phyloP scores from a whole-genome alignment of 331 rosid species.

The Phaseolus coccineus region DNA sequence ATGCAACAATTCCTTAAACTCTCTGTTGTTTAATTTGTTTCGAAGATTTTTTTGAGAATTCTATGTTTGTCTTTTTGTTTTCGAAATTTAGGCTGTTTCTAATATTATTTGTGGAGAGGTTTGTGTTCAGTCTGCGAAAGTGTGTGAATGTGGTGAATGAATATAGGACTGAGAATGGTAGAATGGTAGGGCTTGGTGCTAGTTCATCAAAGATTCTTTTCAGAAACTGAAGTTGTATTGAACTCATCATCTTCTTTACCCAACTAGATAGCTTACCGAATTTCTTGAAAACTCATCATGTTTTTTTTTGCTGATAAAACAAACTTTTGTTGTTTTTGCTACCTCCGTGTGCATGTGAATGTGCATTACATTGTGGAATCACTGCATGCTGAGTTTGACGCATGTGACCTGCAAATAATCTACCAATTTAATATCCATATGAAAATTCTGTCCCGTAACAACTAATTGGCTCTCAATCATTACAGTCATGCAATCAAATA shows the following conservation, averaged over 20 bases:
- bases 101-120: constrained; percentile 15
- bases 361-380: background rate
- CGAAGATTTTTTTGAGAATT: background rate
- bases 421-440: constrained; percentile 11
- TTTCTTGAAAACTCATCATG: no score
- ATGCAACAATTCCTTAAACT: background rate
- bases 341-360: no score
- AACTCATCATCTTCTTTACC: constrained; percentile 29
- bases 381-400: constrained; percentile 1
- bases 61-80: constrained; percentile 6
- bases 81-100: constrained; percentile 18
- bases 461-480: no score
- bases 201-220: background rate
- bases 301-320: no score
- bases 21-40: background rate
- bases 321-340: no score
- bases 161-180: constrained; percentile 22
- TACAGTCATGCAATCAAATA: no score
- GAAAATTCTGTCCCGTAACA: background rate
- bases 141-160: constrained; percentile 27
- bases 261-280: background rate
- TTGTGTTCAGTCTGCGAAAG: constrained; percentile 10
- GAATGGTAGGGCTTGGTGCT: constrained; percentile 9
- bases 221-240: background rate
- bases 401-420: background rate